Evolutionary conservation across 1,284 basidiomycete genomes (phyloP).

Genomic region (Apiotrichum domesticum): DNA sequence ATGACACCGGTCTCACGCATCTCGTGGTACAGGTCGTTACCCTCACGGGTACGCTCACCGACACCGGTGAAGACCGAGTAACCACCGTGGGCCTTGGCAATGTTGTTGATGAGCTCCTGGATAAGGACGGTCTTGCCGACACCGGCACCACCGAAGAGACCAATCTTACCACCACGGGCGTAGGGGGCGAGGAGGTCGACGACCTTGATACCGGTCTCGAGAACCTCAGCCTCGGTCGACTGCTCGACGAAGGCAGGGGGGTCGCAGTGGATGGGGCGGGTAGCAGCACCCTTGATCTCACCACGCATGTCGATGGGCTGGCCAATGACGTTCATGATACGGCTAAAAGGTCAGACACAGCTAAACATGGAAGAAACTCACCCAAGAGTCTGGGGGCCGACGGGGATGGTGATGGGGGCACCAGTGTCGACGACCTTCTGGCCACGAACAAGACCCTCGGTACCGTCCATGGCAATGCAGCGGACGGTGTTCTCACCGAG

Average conservation of each 20-base stretch:
- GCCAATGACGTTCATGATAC: conserved; percentile 99
- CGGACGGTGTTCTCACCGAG: conserved; percentile 98
- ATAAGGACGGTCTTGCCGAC: conserved; percentile 99
- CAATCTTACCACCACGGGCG: conserved; percentile 99
- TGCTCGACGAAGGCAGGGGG: conserved; percentile 96
- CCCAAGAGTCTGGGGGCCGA: conserved; percentile 86
- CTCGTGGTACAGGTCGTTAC: conserved; percentile 99
- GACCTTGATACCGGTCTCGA: conserved; percentile 99
- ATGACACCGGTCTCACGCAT: conserved; percentile 99
- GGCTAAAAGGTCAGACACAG: conserved; percentile 37
- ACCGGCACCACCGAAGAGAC: conserved; percentile 99
- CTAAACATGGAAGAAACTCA: conserved; percentile 13
- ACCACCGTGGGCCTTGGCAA: conserved; percentile 99
- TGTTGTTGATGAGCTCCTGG: conserved; percentile 97
- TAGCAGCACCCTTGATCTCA: conserved; percentile 89
- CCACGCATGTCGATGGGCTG: conserved; percentile 99
- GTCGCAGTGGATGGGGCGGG: conserved; percentile 90
- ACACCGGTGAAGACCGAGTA: conserved; percentile 98
- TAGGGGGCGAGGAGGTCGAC: conserved; percentile 98
- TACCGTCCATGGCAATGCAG: conserved; percentile 98
- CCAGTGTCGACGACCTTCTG: conserved; percentile 96
- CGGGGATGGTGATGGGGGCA: conserved; percentile 91
- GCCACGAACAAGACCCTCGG: conserved; percentile 98
- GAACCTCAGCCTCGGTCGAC: conserved; percentile 93
- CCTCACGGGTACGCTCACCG: conserved; percentile 99